phyloP scores from a whole-genome alignment of 306 rosid species.

The Lupinus albus region DNA sequence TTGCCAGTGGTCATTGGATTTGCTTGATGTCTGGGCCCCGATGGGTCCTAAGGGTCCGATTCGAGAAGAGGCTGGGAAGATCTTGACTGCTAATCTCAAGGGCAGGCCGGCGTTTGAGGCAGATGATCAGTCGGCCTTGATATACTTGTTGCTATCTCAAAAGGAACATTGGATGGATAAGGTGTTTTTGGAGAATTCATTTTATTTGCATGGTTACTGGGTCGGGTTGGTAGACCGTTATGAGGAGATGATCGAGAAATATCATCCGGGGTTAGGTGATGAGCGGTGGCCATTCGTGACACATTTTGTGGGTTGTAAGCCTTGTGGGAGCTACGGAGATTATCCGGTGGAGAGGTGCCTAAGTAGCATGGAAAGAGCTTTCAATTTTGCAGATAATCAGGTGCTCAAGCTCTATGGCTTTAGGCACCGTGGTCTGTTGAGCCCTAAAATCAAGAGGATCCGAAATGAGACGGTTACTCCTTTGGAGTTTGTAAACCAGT shows the following conservation, averaged over 20 bases:
- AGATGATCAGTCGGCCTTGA: constrained; percentile 93
- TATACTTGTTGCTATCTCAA: constrained; percentile 78
- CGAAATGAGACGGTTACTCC: constrained; percentile 75
- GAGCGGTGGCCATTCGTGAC: constrained; percentile 99
- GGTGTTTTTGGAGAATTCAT: constrained; percentile 90
- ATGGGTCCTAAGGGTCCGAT: constrained; percentile 91
- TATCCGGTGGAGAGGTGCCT: constrained; percentile 92
- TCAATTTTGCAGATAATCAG: constrained; percentile 93
- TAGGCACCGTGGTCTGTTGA: constrained; percentile 83
- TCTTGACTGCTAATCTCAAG: constrained; percentile 83
- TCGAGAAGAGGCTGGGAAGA: constrained; percentile 85
- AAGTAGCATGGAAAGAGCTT: constrained; percentile 97
- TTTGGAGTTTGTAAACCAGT: constrained; percentile 56
- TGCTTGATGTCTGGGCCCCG: constrained; percentile 98
- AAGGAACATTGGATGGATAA: constrained; percentile 90
- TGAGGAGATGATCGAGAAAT: constrained; percentile 96
- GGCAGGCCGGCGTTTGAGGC: constrained; percentile 98
- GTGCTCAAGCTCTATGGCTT: constrained; percentile 89
- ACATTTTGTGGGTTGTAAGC: constrained; percentile 96
- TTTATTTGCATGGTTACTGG: constrained; percentile 95
- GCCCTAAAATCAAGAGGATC: constrained; percentile 91
- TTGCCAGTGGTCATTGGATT: constrained; percentile 96
- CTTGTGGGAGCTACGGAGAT: constrained; percentile 99
- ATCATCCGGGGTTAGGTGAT: constrained; percentile 91
- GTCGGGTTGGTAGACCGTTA: constrained; percentile 95